A percentile compares a stretch with the other conserved stretches of the same genome.
These are phyloP conservation scores for Xanthoceras sorbifolium DNA, from an alignment of 345 rosid species.

Conservation along the genomic window DNA sequence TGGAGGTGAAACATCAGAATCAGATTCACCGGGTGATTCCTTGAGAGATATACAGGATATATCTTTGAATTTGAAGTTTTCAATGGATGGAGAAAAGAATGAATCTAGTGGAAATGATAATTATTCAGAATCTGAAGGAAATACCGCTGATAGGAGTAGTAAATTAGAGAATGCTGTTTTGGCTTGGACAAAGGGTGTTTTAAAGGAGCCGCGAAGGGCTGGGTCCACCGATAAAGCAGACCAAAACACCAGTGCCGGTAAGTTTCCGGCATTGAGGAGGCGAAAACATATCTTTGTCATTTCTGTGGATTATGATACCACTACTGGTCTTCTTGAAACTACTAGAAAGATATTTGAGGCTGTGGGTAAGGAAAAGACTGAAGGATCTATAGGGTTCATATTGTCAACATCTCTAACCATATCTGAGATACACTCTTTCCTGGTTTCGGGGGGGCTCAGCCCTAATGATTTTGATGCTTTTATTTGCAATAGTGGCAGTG, in stretches of 20 bases:
- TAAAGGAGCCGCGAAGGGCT: slow-evolving; percentile 56
- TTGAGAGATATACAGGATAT: slow-evolving; percentile 91
- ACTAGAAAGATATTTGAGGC: slow-evolving; percentile 68
- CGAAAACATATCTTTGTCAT: slow-evolving; percentile 78
- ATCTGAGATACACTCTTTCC: slow-evolving; percentile 76
- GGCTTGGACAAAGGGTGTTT: slow-evolving; percentile 76
- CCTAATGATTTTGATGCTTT: slow-evolving; percentile 92
- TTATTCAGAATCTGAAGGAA: slow-evolving; percentile 60
- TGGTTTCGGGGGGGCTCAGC: slow-evolving; percentile 65
- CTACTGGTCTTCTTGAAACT: slow-evolving; percentile 50
- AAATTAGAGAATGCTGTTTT: slow-evolving; percentile 80
- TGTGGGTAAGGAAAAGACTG: slow-evolving; percentile 75
- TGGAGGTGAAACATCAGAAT: slow-evolving; percentile 68
- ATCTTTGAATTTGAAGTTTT: slow-evolving; percentile 89
- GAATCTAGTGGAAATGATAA: slow-evolving; percentile 56
- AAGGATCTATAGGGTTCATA: slow-evolving; percentile 84
- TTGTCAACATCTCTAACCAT: slow-evolving; percentile 84
- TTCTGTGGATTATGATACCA: slow-evolving; percentile 73
- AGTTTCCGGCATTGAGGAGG: slow-evolving; percentile 83
- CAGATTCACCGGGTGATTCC: slow-evolving; percentile 93
- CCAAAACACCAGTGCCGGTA: slow-evolving; percentile 49
- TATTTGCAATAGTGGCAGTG: slow-evolving; percentile 94
- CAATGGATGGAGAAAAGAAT: slow-evolving; percentile 80
- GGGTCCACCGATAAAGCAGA: slow-evolving; percentile 67
- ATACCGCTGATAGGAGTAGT: slow-evolving; percentile 54